Base-by-base conservation (phyloP, 2,329 filamentous ascomycete species). In the Diaporthe humulicola region DNA sequence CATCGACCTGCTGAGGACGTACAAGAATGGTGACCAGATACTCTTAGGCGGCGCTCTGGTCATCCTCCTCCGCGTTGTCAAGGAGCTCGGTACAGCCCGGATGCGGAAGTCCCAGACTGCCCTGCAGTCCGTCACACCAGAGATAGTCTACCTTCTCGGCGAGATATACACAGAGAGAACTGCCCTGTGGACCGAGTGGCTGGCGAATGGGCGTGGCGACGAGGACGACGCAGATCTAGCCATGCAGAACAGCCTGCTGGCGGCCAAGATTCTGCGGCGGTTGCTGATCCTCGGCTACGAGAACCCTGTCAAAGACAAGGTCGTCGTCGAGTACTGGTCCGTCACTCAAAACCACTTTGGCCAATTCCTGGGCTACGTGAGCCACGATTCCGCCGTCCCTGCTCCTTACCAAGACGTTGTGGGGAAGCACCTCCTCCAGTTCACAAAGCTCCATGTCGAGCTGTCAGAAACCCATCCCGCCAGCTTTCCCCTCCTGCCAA, bases 371-470 rank as follows among this genome's bases (percentile, higher is more conserved):
- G 85, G 86, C 33, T 90, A 93, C 75, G 87, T 93, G 70, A 88
- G 88, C 77, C 86, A 88, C 56, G 88, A 91, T 67, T 88, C 88
- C n/a, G 84, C 86, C 8, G 82, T 90, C 3, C 84, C 92, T 2
- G 82, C 87, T 5, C 83, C 85, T 5, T 88, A 91, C 33, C 89
- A 90, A 74, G 89, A 89, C 48, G 81, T 93, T 33, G 86, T 98
- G n/a, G 94, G 94, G 77, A 97, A 95, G 81, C 96, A 98, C 81
- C 87, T 98, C 2, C 85, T 98, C 56, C 96, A 98, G 81, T 93
- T 98, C 67, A 93, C 96, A 4, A 99, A 98, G 83, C 87, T 99
- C 4, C 97, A 98, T 81, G 88, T 97, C 52, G 93, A 95, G 73
- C 96, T 98, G 93, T 92, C 95, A 1, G 91, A 91, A 67, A 86